Conservation (phyloP, 306 rosid species). For the Quercus glauca region DNA sequence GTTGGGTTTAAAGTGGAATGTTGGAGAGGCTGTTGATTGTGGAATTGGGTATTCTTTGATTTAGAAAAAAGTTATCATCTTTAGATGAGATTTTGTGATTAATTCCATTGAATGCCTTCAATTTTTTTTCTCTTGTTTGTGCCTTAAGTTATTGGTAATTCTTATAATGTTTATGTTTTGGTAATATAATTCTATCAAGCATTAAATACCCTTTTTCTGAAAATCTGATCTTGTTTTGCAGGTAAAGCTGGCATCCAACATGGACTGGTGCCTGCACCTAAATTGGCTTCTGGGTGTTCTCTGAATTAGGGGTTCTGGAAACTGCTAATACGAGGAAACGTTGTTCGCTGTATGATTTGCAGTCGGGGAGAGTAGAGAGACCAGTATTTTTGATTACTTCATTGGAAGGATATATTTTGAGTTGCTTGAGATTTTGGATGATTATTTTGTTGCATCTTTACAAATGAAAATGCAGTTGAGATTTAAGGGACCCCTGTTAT, state of each 20-base stretch:
- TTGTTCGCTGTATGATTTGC: conserved; percentile 32
- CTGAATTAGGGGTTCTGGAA: conserved; percentile 3
- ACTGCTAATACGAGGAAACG: conserved; percentile 17
- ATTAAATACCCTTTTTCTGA: neutral
- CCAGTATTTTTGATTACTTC: conserved; percentile 14
- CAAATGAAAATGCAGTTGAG: conserved; percentile 33
- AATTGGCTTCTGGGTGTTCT: conserved; percentile 14
- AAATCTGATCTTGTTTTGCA: conserved; percentile 10
- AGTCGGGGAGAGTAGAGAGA: conserved; percentile 27
- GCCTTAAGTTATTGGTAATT: neutral
- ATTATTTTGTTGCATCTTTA: neutral
- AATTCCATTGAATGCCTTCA: neutral
- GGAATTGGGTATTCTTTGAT: neutral
- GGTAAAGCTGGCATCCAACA: conserved; percentile 27
- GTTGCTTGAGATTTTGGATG: conserved; percentile 23
- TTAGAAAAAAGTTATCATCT: neutral
- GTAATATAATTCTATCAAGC: neutral
- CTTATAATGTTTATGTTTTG: neutral
- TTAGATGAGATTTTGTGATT: neutral
- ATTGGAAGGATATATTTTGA: conserved; percentile 21
- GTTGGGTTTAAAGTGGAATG: neutral
- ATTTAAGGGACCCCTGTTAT: conserved; percentile 28
- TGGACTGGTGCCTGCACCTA: conserved; percentile 26
- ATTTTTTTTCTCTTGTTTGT: neutral
- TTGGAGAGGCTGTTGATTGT: neutral